Base-by-base conservation (phyloP, 805 yeast genomes). In the Lachancea kluyveri region DNA sequence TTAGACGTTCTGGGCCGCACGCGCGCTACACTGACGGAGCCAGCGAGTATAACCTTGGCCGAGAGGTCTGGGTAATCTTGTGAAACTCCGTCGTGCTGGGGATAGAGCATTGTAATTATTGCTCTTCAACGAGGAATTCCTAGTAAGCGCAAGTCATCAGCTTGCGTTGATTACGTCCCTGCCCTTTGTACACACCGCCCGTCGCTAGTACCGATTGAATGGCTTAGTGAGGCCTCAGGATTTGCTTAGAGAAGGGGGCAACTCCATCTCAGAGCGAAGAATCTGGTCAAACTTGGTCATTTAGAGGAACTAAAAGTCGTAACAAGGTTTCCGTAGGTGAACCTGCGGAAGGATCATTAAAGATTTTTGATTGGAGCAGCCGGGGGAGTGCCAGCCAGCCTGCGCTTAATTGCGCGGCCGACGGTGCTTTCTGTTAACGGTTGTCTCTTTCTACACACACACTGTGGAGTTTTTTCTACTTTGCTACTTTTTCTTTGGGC, bases 1-100 rank as follows among this genome's bases (percentile, higher is more conserved):
- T 59, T 59, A 60, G 64, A 60, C 63, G 64, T 59, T 59, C 65
- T 60, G 64, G 64, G 64, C 64, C 64, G 64, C 65, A 58, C 62
- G 64, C 65, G 65, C 64, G 64, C 65, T 60, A 59, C 65, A 60
- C 62, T 60, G 64, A 60, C 64, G 62, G 64, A 59, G 64, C 62
- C 65, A 59, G 61, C 64, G 63, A 58, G 65, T 54, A 40, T 40
- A 50, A 45, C 62, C 59, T 52, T 52, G 57, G 52, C 65, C 62
- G 61, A 53, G 57, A 60, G 61, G 59, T 43, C 54, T 48, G 60
- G 64, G 62, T 54, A 59, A 56, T 51, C 62, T 60, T 56, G 63
- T 56, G 58, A 59, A 60, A 60, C 63, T 55, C 63, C 62, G 63
- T 45, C 50, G 50, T 45, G 50, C 50, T 45, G 50, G 50, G 48